These are phyloP conservation scores for Brassica hybrid DNA, from an alignment of 441 rosid genomes.

Conservation along the genomic window DNA sequence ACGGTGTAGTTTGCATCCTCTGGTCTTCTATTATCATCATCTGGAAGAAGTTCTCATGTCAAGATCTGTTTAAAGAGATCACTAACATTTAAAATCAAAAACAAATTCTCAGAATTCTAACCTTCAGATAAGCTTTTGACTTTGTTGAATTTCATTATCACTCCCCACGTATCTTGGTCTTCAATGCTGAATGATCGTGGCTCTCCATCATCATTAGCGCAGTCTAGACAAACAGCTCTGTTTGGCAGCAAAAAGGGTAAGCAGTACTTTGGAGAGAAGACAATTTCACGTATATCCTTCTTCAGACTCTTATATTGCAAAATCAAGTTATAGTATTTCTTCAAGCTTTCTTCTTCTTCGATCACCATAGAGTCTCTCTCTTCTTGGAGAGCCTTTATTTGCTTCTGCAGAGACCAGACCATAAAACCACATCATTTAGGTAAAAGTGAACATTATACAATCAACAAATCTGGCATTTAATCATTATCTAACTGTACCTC, in stretches of 20 bases:
- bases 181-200: slow-evolving; percentile 68
- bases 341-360: slow-evolving; percentile 94
- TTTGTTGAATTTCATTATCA: slow-evolving; percentile 74
- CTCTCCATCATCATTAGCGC: slow-evolving; percentile 59
- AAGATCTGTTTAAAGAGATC: slow-evolving; percentile 5
- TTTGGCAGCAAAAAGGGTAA: slow-evolving; percentile 88
- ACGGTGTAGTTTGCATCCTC: slow-evolving; percentile 79
- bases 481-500: slow-evolving; percentile 55
- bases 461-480: slow-evolving; percentile 7
- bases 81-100: not conserved
- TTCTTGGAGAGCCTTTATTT: slow-evolving; percentile 77
- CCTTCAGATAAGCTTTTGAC: slow-evolving; percentile 73
- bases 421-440: slow-evolving; percentile 14
- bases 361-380: slow-evolving; percentile 89
- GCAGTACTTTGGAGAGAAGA: slow-evolving; percentile 81
- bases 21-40: slow-evolving; percentile 72
- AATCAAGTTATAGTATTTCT: slow-evolving; percentile 78
- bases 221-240: slow-evolving; percentile 72
- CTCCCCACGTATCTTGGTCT: slow-evolving; percentile 86
- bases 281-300: slow-evolving; percentile 80
- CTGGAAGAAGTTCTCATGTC: slow-evolving; percentile 50
- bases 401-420: slow-evolving; percentile 61
- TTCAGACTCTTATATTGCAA: slow-evolving; percentile 76
- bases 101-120: slow-evolving; percentile 44
- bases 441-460: not conserved